Evolutionary conservation across 106 monocot species (phyloP), one percentile per base, ranked within the genome.

Genomic region (Chionographis japonica): DNA sequence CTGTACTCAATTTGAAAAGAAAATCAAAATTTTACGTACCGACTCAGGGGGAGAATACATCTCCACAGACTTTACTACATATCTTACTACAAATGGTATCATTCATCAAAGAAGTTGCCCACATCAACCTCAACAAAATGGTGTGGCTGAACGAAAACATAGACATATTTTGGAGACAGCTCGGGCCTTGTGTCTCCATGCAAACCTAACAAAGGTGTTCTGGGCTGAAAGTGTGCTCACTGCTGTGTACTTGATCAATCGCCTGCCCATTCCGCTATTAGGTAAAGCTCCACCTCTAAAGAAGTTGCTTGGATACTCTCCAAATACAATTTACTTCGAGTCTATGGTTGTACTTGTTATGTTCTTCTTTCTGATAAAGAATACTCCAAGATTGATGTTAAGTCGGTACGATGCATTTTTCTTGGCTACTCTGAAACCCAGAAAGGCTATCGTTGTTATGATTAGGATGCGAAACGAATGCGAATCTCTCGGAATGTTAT

Each of bases 341-440:
- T 46, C 18, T 63, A 46, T 63, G 63, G 46, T 15, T 15, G 61
- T 53, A 62, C 61, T 15, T 72, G 50, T 57, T 65, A 57, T 40
- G 71, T 65, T 4, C 8, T 71, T 6, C 41, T 57, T 50, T 10
- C 50, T 8, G 0, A 7, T n/a, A 40, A n/a, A 39, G 64, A 77
- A 70, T 38, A 65, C 40, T 55, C 56, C 0, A 77, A 77, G 38
- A 37, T 77, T 15, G 50, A 62, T 64, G 56, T 50, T 12, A 50
- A 64, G 52, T 42, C 8, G 12, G 37, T 39, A 4, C 13, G 9
- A 0, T 77, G 65, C 56, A 27, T 77, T 15, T 70, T 77, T 58
- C 57, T 65, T 63, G 58, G 77, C 9, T 77, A 71, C 19, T 59
- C 4, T 19, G 12, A 50, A 18, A 37, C 58, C 6, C 71, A 72